A percentile compares a stretch with the other conserved stretches of the same genome.
phyloP scores from a whole-genome alignment of 768 basidiomycete species.

The Termitomyces sp. region DNA sequence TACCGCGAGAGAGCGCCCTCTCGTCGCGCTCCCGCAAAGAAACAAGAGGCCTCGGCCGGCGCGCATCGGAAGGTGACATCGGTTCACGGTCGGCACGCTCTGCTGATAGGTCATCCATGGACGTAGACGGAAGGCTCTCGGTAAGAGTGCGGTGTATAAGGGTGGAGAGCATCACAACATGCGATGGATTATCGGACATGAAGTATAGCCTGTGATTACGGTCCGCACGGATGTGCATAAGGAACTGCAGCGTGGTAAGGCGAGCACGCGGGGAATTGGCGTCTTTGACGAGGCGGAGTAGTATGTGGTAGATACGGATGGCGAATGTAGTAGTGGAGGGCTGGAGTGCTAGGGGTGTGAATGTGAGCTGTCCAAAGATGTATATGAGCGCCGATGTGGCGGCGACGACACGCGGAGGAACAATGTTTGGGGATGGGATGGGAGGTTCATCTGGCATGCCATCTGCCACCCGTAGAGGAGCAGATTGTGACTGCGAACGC shows the following conservation, averaged over 20 bases:
- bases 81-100: slow-evolving; percentile 11
- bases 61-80: slow-evolving; percentile 22
- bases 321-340: slow-evolving; percentile 46
- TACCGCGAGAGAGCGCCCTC: slow-evolving; percentile 46
- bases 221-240: slow-evolving; percentile 85
- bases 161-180: slow-evolving; percentile 51
- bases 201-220: slow-evolving; percentile 84
- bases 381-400: slow-evolving; percentile 60
- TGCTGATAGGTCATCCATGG: neutral
- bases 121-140: neutral
- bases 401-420: slow-evolving; percentile 42
- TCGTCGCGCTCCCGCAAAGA: slow-evolving; percentile 45
- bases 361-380: slow-evolving; percentile 65
- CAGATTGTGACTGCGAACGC: slow-evolving; percentile 57
- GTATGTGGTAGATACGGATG: slow-evolving; percentile 42
- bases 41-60: slow-evolving; percentile 41
- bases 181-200: slow-evolving; percentile 52
- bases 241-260: slow-evolving; percentile 74
- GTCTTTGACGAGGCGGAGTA: slow-evolving; percentile 41
- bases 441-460: slow-evolving; percentile 24
- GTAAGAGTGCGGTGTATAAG: slow-evolving; percentile 51
- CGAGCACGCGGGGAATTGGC: slow-evolving; percentile 55
- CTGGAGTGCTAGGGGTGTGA: slow-evolving; percentile 55
- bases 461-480: slow-evolving; percentile 34
- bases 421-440: slow-evolving; percentile 15